Percentiles rank a stretch among this genome's conserved stretches.
Evolutionary conservation across 768 basidiomycete genomes (phyloP).

Genomic region (Boletus rufocinnamomeus): DNA sequence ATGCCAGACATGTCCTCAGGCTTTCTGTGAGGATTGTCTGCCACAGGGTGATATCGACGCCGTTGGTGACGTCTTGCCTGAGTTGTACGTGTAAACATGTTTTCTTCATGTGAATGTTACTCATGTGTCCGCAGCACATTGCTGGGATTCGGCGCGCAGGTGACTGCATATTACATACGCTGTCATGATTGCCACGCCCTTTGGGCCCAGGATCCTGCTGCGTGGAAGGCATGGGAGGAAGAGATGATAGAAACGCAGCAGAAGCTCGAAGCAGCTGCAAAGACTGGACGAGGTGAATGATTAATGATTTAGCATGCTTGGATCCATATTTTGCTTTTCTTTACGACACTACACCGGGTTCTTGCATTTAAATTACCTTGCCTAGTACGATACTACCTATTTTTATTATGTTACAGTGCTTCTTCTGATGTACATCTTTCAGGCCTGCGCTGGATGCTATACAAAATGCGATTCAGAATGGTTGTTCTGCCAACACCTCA

Average conservation of each 20-base stretch:
- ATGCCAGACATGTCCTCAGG: slow-evolving; percentile 59
- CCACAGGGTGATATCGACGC: slow-evolving; percentile 50
- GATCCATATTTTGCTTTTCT: not conserved
- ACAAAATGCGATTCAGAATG: slow-evolving; percentile 38
- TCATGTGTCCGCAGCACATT: slow-evolving; percentile 37
- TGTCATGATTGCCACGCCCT: slow-evolving; percentile 50
- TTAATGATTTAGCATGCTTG: not conserved
- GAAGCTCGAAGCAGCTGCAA: slow-evolving; percentile 31
- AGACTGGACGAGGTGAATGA: not conserved
- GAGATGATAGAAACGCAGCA: slow-evolving; percentile 42
- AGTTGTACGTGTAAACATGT: slow-evolving; percentile 47
- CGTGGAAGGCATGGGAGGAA: slow-evolving; percentile 45
- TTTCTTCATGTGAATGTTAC: not conserved
- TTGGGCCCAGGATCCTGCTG: slow-evolving; percentile 37
- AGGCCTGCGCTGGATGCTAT: too few species aligned
- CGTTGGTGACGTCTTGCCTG: slow-evolving; percentile 56
- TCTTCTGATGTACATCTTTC: not conserved
- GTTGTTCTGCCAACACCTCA: slow-evolving; percentile 57
- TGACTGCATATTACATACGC: slow-evolving; percentile 48
- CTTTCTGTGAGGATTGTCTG: slow-evolving; percentile 65
- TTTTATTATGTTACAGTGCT: not conserved
- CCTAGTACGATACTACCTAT: not conserved
- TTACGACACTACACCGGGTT: not conserved
- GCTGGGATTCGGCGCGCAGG: slow-evolving; percentile 40
- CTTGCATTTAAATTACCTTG: not conserved